phyloP scores from a whole-genome alignment of 1,284 basidiomycete species.

The Fomes fomentarius region DNA sequence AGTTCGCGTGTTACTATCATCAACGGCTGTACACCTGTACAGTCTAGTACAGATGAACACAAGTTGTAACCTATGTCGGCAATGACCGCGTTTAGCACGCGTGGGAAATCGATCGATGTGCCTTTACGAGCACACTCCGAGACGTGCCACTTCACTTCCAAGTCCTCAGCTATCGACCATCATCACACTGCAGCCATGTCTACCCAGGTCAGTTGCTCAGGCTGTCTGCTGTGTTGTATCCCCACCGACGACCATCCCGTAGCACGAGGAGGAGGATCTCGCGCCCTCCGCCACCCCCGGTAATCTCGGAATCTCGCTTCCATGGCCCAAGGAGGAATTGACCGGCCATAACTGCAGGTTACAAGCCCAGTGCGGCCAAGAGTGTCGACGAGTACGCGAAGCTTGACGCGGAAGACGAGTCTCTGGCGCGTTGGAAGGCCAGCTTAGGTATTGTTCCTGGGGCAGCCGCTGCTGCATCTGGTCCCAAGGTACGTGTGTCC shows the following conservation, averaged over 20 bases:
- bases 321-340: slow-evolving; percentile 8
- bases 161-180: slow-evolving; percentile 25
- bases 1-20: no score
- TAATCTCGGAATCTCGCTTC: slow-evolving; percentile 31
- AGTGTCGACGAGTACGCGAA: slow-evolving; percentile 71
- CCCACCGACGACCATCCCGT: slow-evolving; percentile 2
- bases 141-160: slow-evolving; percentile 12
- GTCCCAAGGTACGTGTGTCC: slow-evolving; percentile 60
- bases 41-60: background rate
- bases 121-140: slow-evolving; percentile 16
- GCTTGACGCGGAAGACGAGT: slow-evolving; percentile 86
- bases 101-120: slow-evolving; percentile 40
- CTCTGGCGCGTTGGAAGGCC: slow-evolving; percentile 87
- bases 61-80: slow-evolving; percentile 24
- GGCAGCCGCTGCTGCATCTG: slow-evolving; percentile 41
- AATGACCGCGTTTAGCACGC: slow-evolving; percentile 32
- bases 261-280: slow-evolving; percentile 71
- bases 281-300: slow-evolving; percentile 67
- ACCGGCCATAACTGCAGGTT: slow-evolving; percentile 48
- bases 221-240: slow-evolving; percentile 15
- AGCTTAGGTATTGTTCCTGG: slow-evolving; percentile 81
- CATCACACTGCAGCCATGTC: slow-evolving; percentile 22
- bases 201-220: slow-evolving; percentile 10
- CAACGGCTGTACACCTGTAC: no score
- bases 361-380: slow-evolving; percentile 71